A percentile compares a stretch with the other conserved stretches of the same genome.
Evolutionary conservation across 345 rosid species (phyloP).

Genomic region (Corchorus capsularis): DNA sequence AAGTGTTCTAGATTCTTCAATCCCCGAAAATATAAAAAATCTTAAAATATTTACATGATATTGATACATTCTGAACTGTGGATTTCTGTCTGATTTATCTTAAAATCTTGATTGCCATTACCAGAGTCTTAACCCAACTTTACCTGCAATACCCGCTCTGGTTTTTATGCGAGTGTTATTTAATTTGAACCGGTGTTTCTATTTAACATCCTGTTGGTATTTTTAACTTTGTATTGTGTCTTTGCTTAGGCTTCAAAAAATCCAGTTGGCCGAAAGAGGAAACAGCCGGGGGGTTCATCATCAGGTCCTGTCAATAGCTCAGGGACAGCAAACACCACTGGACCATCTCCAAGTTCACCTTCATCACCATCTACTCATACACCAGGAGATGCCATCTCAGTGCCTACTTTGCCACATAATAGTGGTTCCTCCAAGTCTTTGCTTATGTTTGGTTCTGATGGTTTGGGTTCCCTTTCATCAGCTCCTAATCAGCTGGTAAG

Average conservation of each 20-base stretch:
- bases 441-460: conserved; percentile 56
- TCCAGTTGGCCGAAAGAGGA: conserved; percentile 55
- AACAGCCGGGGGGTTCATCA: conserved; percentile 45
- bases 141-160: background rate
- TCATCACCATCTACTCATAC: conserved; percentile 60
- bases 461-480: conserved; percentile 46
- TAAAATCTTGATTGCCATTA: background rate
- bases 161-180: background rate
- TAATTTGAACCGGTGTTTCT: background rate
- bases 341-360: conserved; percentile 58
- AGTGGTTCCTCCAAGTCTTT: conserved; percentile 54
- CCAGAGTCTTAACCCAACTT: background rate
- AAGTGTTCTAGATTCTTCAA: background rate
- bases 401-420: conserved; percentile 46
- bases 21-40: conserved; percentile 10
- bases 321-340: conserved; percentile 53
- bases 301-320: conserved; percentile 62
- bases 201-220: background rate
- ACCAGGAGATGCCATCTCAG: conserved; percentile 53
- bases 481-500: conserved; percentile 56
- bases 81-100: background rate
- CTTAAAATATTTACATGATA: background rate
- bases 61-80: background rate
- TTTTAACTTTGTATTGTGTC: conserved; percentile 19
- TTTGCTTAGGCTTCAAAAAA: conserved; percentile 47